Evolutionary conservation across 2,329 filamentous ascomycete genomes (phyloP).

Genomic region (Helotiales sp.): DNA sequence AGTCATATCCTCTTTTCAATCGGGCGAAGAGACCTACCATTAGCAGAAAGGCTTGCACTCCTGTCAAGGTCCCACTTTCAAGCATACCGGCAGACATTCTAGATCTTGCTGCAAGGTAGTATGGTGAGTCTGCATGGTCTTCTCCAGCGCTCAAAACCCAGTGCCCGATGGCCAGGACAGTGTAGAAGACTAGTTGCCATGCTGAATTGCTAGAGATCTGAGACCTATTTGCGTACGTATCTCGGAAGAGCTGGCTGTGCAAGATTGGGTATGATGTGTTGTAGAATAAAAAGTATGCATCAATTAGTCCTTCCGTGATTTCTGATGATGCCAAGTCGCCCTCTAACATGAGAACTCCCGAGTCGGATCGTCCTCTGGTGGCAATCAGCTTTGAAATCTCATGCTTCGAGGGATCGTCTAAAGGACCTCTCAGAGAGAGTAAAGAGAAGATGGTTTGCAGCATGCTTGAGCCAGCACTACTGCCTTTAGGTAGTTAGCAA

Average conservation of each 20-base stretch:
- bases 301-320: conserved; percentile 26
- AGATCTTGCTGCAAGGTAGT: conserved; percentile 19
- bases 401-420: conserved; percentile 8
- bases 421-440: conserved; percentile 10
- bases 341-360: conserved; percentile 11
- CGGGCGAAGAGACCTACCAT: conserved; percentile 5
- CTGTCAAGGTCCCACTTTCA: conserved; percentile 17
- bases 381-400: conserved; percentile 12
- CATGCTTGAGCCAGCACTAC: conserved; percentile 17
- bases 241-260: conserved; percentile 21
- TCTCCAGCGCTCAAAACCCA: conserved; percentile 28
- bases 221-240: conserved; percentile 32
- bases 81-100: conserved; percentile 17
- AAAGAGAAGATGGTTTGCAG: conserved; percentile 16
- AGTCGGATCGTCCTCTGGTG: conserved; percentile 8
- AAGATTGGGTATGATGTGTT: conserved; percentile 25
- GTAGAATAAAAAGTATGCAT: conserved; percentile 25
- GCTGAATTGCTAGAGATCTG: conserved; percentile 7
- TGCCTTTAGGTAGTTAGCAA: conserved; percentile 7
- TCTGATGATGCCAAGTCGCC: conserved; percentile 28
- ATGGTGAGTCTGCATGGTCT: conserved; percentile 20
- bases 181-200: conserved; percentile 40
- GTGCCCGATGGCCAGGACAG: conserved; percentile 40
- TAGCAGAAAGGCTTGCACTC: conserved; percentile 20
- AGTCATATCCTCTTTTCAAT: background rate